Percentiles rank a stretch among this genome's conserved stretches.
Evolutionary conservation across 1,284 basidiomycete genomes (phyloP).

Genomic region (Rhizopogon hawkerae): DNA sequence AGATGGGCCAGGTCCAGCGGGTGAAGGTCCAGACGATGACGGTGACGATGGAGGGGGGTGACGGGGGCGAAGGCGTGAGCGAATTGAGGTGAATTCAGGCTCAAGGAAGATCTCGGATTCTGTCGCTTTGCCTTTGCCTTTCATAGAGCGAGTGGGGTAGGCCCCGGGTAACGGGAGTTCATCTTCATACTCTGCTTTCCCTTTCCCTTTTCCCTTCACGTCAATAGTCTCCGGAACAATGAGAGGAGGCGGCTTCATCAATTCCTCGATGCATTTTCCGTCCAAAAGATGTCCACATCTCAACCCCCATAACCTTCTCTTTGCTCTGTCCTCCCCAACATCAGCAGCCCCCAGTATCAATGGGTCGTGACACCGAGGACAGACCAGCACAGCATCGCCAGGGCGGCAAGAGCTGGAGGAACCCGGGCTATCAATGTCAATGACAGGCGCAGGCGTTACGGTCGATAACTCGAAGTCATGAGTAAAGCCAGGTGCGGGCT

Average conservation of each 20-base stretch:
- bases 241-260: conserved; percentile 38
- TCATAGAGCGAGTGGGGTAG: neutral
- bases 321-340: conserved; percentile 28
- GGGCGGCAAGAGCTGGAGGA: conserved; percentile 16
- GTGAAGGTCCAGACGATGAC: conserved; percentile 2
- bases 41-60: conserved; percentile 11
- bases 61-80: conserved; percentile 47
- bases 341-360: conserved; percentile 36
- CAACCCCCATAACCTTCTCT: conserved; percentile 53
- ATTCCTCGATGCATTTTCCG: conserved; percentile 55
- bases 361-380: conserved; percentile 52
- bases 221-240: conserved; percentile 7
- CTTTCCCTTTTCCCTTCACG: conserved; percentile 35
- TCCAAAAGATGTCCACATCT: conserved; percentile 71
- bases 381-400: conserved; percentile 40
- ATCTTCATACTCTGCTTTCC: conserved; percentile 5
- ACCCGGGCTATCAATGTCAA: conserved; percentile 20
- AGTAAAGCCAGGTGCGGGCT: conserved; percentile 50
- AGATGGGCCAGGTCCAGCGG: conserved; percentile 11
- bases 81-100: conserved; percentile 31
- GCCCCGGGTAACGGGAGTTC: conserved; percentile 1
- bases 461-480: conserved; percentile 45
- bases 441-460: conserved; percentile 13
- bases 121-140: conserved; percentile 26
- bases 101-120: conserved; percentile 13